Evolutionary conservation across 768 basidiomycete genomes (phyloP), one percentile per base, ranked within the genome.

Genomic region (Suillus placidus): DNA sequence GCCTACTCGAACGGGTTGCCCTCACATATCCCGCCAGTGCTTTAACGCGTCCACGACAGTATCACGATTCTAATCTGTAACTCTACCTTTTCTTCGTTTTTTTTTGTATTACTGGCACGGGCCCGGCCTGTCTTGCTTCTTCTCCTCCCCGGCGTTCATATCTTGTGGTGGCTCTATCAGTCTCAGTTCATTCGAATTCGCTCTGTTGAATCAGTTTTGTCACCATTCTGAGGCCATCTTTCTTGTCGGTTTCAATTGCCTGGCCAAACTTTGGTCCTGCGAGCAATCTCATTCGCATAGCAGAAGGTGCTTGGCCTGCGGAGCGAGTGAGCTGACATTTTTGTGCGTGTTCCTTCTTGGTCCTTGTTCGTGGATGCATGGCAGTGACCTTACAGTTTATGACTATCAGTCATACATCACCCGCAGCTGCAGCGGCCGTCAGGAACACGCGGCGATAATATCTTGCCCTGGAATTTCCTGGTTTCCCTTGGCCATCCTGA

Each of bases 11-110:
- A 71, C 62, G 65, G 42, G 66, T 67, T 47, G 60, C 64, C 49
- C 38, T 34, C 47, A 47, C 40, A 64, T 38, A 56, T 57, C 62
- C 37, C 56, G 61, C 66, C 69, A 65, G 62, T 66, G 66, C 63
- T 64, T 60, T 58, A 51, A 73, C 76, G 73, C 74, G 49, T 63
- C 75, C 70, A 74, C 75, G 75, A 73, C 75, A 40, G 43, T 40
- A 26, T 38, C 38, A 35, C 56, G 47, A 51, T n/a, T 62, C 76
- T 74, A 77, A 76, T 65, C 64, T 69, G 64, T 71, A 75, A 70
- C 61, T 57, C 40, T 40, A 32, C n/a, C 16, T 20, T 58, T 14
- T 34, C 47, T 54, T 60, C 26, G 8, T 54, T 38, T 61, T 45
- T 35, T 56, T 60, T 26, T 66, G 63, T 64, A 64, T 57, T 64